These are phyloP conservation scores for Coleophoma cylindrospora DNA, from an alignment of 2,329 filamentous ascomycete genomes.

Conservation along the genomic window DNA sequence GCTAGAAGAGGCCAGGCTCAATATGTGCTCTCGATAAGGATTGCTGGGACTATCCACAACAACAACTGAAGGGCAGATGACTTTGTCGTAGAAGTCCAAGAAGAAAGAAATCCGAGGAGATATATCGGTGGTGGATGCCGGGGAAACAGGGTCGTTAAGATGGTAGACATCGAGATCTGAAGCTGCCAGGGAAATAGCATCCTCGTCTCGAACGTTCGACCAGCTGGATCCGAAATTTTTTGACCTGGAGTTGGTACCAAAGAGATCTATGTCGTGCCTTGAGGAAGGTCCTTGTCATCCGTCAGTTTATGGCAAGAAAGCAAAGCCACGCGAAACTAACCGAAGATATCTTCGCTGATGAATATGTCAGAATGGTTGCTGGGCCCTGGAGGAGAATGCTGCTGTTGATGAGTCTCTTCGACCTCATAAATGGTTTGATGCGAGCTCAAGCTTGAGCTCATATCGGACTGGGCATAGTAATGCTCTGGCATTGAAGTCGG, in stretches of 20 bases:
- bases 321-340: conserved; percentile 20
- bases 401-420: conserved; percentile 22
- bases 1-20: conserved; percentile 72
- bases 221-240: conserved; percentile 22
- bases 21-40: conserved; percentile 78
- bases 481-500: conserved; percentile 58
- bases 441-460: conserved; percentile 54
- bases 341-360: conserved; percentile 20
- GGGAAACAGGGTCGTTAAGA: conserved; percentile 41
- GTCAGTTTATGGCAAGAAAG: conserved; percentile 7
- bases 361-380: conserved; percentile 1
- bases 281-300: conserved; percentile 9
- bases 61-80: conserved; percentile 87
- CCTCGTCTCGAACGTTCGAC: conserved; percentile 26
- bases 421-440: conserved; percentile 53
- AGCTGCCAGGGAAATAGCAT: conserved; percentile 21
- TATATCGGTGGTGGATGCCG: conserved; percentile 51
- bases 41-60: conserved; percentile 83
- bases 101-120: conserved; percentile 80
- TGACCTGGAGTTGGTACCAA: conserved; percentile 24
- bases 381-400: conserved; percentile 16
- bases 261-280: conserved; percentile 20
- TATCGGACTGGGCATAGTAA: conserved; percentile 55
- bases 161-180: conserved; percentile 24
- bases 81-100: conserved; percentile 89